phyloP scores from a whole-genome alignment of 2,329 filamentous ascomycete species.

The Cadophora sp. region DNA sequence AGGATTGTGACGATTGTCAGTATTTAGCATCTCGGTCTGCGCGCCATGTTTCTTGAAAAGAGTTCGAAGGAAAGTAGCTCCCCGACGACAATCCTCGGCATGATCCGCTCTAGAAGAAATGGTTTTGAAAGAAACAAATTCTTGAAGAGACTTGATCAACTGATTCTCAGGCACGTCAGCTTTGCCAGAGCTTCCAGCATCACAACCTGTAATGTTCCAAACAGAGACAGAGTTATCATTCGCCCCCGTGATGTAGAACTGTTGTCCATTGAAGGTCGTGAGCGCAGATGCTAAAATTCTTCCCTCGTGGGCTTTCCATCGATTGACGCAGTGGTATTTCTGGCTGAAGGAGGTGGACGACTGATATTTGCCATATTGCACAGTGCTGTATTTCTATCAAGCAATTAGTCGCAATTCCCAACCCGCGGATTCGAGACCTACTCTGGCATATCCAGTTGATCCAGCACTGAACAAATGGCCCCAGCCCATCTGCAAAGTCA shows the following conservation, averaged over 20 bases:
- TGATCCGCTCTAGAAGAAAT: constrained; percentile 87
- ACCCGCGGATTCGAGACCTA: constrained; percentile 51
- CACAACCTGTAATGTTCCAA: constrained; percentile 72
- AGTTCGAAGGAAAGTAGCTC: constrained; percentile 87
- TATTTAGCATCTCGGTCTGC: constrained; percentile 87
- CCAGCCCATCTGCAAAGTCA: constrained; percentile 84
- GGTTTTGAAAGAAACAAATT: constrained; percentile 91
- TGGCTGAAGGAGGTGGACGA: constrained; percentile 65
- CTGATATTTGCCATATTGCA: constrained; percentile 65
- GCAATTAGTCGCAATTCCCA: constrained; percentile 10
- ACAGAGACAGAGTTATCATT: constrained; percentile 90
- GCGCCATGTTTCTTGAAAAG: constrained; percentile 93
- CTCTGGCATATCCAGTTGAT: constrained; percentile 86
- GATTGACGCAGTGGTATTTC: constrained; percentile 79
- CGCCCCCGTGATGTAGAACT: constrained; percentile 92
- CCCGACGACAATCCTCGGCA: constrained; percentile 89
- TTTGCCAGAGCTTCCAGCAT: constrained; percentile 36
- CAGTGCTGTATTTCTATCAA: constrained; percentile 68
- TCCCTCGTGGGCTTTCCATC: constrained; percentile 85
- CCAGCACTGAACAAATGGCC: constrained; percentile 87
- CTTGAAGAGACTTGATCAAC: constrained; percentile 74
- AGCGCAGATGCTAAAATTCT: constrained; percentile 86
- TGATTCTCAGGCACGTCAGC: constrained; percentile 54
- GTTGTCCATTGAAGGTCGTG: constrained; percentile 70
- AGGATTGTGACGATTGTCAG: constrained; percentile 79